These are phyloP conservation scores for Neofusicoccum cordaticola DNA, from an alignment of 2,329 filamentous ascomycete genomes.

Conservation along the genomic window DNA sequence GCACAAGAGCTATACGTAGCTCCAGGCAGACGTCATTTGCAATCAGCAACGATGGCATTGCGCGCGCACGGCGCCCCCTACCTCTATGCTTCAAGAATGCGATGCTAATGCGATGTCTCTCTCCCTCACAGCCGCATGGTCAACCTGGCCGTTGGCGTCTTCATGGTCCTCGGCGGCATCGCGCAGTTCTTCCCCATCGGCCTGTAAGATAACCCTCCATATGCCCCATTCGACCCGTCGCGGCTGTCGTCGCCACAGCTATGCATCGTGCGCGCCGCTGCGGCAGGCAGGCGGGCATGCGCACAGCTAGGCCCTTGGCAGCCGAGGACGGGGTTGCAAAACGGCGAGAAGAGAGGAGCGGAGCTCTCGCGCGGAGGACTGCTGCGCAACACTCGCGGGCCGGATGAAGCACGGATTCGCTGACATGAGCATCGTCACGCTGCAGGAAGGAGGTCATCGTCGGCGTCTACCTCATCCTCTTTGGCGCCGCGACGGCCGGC, in stretches of 20 bases:
- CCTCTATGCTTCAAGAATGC: no score
- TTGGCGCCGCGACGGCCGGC: slow-evolving; percentile 60
- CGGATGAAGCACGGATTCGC: neutral
- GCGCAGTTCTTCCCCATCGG: slow-evolving; percentile 62
- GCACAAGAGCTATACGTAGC: slow-evolving; percentile 12
- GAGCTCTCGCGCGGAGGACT: no score
- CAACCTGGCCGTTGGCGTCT: slow-evolving; percentile 81
- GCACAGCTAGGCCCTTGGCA: no score
- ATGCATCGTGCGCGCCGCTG: no score
- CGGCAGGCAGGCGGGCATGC: no score
- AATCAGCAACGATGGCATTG: no score
- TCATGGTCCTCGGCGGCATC: slow-evolving; percentile 84
- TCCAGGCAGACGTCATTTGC: neutral
- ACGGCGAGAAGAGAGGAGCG: no score
- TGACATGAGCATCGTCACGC: neutral
- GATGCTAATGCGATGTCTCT: slow-evolving; percentile 13
- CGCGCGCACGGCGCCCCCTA: no score
- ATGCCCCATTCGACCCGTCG: slow-evolving; percentile 22
- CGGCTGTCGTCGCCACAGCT: no score
- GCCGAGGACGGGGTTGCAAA: no score
- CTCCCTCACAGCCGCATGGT: slow-evolving; percentile 71
- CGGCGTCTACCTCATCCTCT: slow-evolving; percentile 84
- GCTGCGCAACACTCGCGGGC: no score
- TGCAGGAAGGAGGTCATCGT: slow-evolving; percentile 70
- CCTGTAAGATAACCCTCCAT: slow-evolving; percentile 39